phyloP scores from a whole-genome alignment of 2,329 filamentous ascomycete species.

The Epichloe baconii region DNA sequence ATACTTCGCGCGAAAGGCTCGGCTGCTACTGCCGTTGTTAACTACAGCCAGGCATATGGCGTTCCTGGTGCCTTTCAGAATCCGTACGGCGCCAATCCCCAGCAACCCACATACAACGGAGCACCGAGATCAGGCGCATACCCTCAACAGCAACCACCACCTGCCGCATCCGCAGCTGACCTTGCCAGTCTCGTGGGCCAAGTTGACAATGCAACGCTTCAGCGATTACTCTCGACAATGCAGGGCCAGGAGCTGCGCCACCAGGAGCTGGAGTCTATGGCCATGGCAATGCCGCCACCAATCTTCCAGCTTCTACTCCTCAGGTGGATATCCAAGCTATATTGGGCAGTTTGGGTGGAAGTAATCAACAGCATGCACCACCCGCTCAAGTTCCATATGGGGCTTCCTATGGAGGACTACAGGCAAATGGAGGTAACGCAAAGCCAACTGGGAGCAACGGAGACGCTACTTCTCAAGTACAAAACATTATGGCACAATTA shows the following conservation, averaged over 20 bases:
- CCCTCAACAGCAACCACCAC: slow-evolving; percentile 19
- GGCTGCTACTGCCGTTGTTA: slow-evolving; percentile 12
- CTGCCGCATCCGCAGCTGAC: slow-evolving; percentile 30
- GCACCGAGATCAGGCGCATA: slow-evolving; percentile 19
- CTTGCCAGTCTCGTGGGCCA: slow-evolving; percentile 53
- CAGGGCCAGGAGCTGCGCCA: slow-evolving; percentile 10
- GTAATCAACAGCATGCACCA: slow-evolving; percentile 10
- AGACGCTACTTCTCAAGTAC: slow-evolving; percentile 40
- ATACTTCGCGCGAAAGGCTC: slow-evolving; percentile 55
- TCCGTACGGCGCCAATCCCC: slow-evolving; percentile 19
- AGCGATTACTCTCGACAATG: slow-evolving; percentile 53
- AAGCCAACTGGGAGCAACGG: slow-evolving; percentile 11
- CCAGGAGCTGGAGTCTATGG: slow-evolving; percentile 3
- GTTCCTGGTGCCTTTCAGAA: slow-evolving; percentile 15
- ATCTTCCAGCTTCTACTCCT: slow-evolving; percentile 13
- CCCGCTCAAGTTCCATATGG: slow-evolving; percentile 16
- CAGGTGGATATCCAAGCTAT: slow-evolving; percentile 34
- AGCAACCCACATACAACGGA: slow-evolving; percentile 13
- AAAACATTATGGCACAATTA: slow-evolving; percentile 64
- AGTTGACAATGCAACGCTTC: slow-evolving; percentile 56
- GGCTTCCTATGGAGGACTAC: slow-evolving; percentile 18
- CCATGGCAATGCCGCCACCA: slow-evolving; percentile 1
- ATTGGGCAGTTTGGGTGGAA: slow-evolving; percentile 25
- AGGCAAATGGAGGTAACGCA: slow-evolving; percentile 15
- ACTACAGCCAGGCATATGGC: slow-evolving; percentile 19